These are phyloP conservation scores for Scenedesmus sp. DNA, from an alignment of 163 green algal species.

Conservation along the genomic window DNA sequence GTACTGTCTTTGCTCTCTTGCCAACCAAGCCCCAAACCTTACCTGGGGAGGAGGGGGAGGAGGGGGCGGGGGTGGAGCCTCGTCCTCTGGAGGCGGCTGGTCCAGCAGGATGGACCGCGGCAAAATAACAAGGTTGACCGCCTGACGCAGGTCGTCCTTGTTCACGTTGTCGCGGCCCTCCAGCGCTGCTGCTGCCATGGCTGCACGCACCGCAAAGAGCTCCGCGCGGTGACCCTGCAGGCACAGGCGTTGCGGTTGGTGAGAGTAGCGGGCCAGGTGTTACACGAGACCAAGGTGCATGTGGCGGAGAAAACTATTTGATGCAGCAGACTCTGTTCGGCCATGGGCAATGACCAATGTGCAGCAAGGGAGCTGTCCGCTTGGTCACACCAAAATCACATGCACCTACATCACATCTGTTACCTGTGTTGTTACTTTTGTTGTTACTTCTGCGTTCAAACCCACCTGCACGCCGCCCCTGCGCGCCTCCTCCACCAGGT, in stretches of 20 bases:
- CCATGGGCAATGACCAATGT: neutral
- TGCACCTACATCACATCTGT: neutral
- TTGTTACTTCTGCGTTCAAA: neutral
- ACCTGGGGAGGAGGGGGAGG: slow-evolving; percentile 86
- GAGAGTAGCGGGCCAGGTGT: too few relatives aligned
- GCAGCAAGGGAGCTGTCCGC: neutral
- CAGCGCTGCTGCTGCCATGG: slow-evolving; percentile 93
- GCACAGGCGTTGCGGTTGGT: neutral
- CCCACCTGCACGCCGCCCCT: slow-evolving; percentile 84
- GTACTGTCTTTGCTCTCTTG: neutral
- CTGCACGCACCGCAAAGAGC: slow-evolving; percentile 93
- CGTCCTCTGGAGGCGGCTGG: slow-evolving; percentile 81
- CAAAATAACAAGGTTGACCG: slow-evolving; percentile 97
- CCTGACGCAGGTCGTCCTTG: slow-evolving; percentile 80
- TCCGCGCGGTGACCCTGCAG: slow-evolving; percentile 94
- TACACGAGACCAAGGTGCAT: too few relatives aligned
- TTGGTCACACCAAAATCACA: neutral
- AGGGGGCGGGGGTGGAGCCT: slow-evolving; percentile 87
- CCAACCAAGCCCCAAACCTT: neutral
- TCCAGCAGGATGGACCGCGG: slow-evolving; percentile 88
- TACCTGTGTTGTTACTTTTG: neutral
- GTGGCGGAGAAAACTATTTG: too few relatives aligned
- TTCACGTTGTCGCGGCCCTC: slow-evolving; percentile 84
- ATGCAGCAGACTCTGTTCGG: neutral
- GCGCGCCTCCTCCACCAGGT: slow-evolving; percentile 94